Percentiles rank a stretch among this genome's conserved stretches.
These are phyloP conservation scores for Ophiostoma triangulosporum DNA, from an alignment of 2,329 filamentous ascomycete genomes.

Conservation along the genomic window DNA sequence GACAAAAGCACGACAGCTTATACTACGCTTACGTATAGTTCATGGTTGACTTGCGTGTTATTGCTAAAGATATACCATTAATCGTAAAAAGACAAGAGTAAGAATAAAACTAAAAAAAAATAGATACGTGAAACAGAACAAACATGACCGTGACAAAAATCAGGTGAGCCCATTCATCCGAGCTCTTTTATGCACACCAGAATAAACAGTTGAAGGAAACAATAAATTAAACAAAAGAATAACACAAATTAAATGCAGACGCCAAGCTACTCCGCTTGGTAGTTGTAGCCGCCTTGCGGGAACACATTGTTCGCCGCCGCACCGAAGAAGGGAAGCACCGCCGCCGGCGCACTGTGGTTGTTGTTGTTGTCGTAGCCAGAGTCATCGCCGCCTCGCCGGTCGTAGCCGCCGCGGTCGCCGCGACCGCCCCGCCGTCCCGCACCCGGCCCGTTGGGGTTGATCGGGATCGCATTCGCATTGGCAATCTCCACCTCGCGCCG, in stretches of 20 bases:
- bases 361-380: constrained; percentile 14
- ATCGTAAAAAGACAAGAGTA: too few relatives aligned
- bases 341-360: constrained; percentile 15
- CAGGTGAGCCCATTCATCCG: too few relatives aligned
- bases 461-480: constrained; percentile 4
- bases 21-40: too few relatives aligned
- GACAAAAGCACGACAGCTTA: too few relatives aligned
- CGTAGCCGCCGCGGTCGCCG: constrained; percentile 11
- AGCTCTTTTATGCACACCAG: background rate
- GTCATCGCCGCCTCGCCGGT: constrained; percentile 14
- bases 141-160: too few relatives aligned
- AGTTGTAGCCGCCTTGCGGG: background rate
- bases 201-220: background rate
- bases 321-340: constrained; percentile 21
- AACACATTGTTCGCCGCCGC: background rate
- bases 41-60: too few relatives aligned
- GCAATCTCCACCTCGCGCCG: constrained; percentile 24
- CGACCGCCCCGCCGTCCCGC: constrained; percentile 10
- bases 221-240: background rate
- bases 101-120: too few relatives aligned
- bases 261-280: background rate
- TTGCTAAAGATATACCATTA: too few relatives aligned
- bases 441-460: constrained; percentile 10
- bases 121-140: too few relatives aligned
- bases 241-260: background rate